phyloP scores from a whole-genome alignment of 2,329 filamentous ascomycete genomes.

The Blastomyces silverae region DNA sequence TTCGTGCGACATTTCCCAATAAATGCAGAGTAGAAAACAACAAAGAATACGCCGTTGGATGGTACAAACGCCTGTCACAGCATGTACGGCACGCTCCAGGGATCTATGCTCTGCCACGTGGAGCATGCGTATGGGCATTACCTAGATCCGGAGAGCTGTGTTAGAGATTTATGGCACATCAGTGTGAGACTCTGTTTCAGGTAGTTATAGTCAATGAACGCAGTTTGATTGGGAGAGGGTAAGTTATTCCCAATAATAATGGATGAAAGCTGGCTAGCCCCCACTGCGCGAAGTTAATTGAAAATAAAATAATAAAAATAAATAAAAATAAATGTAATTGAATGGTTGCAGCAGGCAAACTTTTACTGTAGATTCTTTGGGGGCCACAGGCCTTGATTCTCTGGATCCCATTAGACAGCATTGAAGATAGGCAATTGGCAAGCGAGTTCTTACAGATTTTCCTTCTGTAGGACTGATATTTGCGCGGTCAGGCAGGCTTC shows the following conservation, averaged over 20 bases:
- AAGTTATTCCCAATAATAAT: neutral
- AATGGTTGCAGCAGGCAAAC: too few species aligned
- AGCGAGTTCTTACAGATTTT: too few species aligned
- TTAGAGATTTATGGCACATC: neutral
- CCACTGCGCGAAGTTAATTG: neutral
- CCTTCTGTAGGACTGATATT: too few species aligned
- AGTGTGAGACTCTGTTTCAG: neutral
- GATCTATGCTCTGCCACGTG: slow-evolving; percentile 4
- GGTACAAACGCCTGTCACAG: slow-evolving; percentile 11
- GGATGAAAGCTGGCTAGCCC: neutral
- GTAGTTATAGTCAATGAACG: neutral
- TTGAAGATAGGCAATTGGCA: too few species aligned
- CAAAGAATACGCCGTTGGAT: neutral
- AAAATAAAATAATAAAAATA: neutral
- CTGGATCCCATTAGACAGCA: too few species aligned
- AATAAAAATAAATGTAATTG: neutral
- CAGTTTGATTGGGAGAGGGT: neutral
- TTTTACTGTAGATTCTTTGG: too few species aligned
- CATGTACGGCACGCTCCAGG: neutral
- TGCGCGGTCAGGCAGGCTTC: too few species aligned
- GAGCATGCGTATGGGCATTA: neutral
- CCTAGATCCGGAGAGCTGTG: neutral
- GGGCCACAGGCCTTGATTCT: too few species aligned
- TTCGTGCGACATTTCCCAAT: neutral
- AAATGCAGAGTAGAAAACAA: neutral